Evolutionary conservation across 2,329 filamentous ascomycete species (phyloP).

Genomic region (Chrysoporthe puriensis): DNA sequence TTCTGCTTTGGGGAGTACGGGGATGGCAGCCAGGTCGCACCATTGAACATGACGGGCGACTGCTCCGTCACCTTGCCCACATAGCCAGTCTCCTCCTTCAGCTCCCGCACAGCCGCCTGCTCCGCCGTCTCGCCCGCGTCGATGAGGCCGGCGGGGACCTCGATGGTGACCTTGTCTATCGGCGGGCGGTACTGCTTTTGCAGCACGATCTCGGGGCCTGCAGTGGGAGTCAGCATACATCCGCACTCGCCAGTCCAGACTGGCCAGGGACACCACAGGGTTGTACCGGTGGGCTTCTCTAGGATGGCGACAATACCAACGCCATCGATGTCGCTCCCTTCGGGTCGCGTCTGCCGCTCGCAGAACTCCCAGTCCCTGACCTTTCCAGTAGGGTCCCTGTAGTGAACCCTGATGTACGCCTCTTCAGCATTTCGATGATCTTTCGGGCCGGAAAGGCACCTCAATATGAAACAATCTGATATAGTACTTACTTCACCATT

Average conservation of each 20-base stretch:
- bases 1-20: background rate
- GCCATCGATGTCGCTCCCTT: constrained; percentile 66
- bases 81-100: constrained; percentile 70
- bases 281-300: constrained; percentile 51
- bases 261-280: background rate
- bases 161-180: constrained; percentile 61
- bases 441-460: background rate
- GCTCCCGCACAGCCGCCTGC: constrained; percentile 64
- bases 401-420: constrained; percentile 54
- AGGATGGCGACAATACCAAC: constrained; percentile 75
- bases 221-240: background rate
- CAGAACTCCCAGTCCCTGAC: constrained; percentile 72
- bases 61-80: constrained; percentile 58
- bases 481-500: constrained; percentile 54
- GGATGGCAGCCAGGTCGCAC: constrained; percentile 34
- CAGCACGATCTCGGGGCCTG: constrained; percentile 59
- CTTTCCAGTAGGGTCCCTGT: constrained; percentile 64
- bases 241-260: constrained; percentile 1
- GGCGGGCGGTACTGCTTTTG: constrained; percentile 71
- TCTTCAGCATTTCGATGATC: background rate
- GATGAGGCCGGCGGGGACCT: constrained; percentile 67
- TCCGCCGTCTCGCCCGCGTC: constrained; percentile 66
- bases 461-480: background rate
- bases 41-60: constrained; percentile 70
- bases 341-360: constrained; percentile 70